phyloP scores from a whole-genome alignment of 1,139 yeast species.

The Suhomyces terraborum region DNA sequence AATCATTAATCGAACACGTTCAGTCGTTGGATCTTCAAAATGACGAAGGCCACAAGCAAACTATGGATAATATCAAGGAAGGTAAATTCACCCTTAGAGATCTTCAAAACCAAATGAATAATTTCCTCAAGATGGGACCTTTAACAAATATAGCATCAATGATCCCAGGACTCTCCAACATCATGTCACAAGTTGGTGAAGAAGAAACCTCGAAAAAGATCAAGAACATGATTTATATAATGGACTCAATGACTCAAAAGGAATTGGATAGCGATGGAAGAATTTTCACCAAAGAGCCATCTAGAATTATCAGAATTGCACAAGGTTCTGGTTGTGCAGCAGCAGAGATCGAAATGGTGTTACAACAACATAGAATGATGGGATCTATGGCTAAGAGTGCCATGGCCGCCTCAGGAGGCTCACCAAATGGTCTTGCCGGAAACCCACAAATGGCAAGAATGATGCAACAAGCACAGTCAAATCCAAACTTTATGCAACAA shows the following conservation, averaged over 20 bases:
- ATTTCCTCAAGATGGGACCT: slow-evolving; percentile 96
- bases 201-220: slow-evolving; percentile 83
- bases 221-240: slow-evolving; percentile 85
- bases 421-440: slow-evolving; percentile 27
- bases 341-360: slow-evolving; percentile 89
- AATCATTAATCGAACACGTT: slow-evolving; percentile 91
- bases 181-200: slow-evolving; percentile 87
- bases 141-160: slow-evolving; percentile 88
- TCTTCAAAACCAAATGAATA: slow-evolving; percentile 93
- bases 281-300: slow-evolving; percentile 77
- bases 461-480: slow-evolving; percentile 49
- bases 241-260: slow-evolving; percentile 94
- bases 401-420: slow-evolving; percentile 48
- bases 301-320: slow-evolving; percentile 86
- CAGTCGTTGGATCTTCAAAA: slow-evolving; percentile 81
- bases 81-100: slow-evolving; percentile 93
- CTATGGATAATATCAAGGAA: slow-evolving; percentile 90
- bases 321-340: slow-evolving; percentile 95
- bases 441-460: slow-evolving; percentile 24
- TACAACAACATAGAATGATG: slow-evolving; percentile 93
- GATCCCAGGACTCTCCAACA: slow-evolving; percentile 90
- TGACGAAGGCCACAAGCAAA: slow-evolving; percentile 70
- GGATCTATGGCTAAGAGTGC: slow-evolving; percentile 86
- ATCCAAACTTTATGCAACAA: slow-evolving; percentile 55
- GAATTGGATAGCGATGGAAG: slow-evolving; percentile 92